Base-by-base conservation (phyloP, 495 filamentous ascomycete species). In the Aspergillus mulundensis region DNA sequence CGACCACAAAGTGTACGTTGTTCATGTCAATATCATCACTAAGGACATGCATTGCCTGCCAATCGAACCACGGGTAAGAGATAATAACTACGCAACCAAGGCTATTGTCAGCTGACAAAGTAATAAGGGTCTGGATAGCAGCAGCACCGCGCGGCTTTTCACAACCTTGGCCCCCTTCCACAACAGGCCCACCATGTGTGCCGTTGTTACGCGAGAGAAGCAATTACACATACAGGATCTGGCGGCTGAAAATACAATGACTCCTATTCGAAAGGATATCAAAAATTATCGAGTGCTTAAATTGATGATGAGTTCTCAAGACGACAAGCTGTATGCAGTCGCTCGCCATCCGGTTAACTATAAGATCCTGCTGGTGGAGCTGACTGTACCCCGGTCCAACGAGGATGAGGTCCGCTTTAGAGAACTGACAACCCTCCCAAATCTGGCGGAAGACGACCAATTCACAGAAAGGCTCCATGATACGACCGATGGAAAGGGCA, bases 241-340 rank as follows among this genome's bases (percentile, higher is more conserved):
- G 8, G 20, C 32, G 8, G n/a, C 25, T 1, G 47, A 50, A 12
- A 18, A 21, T 18, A n/a, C 30, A 1, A 38, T n/a, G 5, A 12
- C 11, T 19, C 25, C 32, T n/a, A 36, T 5, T 20, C 28, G 15
- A 10, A 50, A 14, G 19, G 47, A 50, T 25, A 34, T 50, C 28
- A 50, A 38, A 50, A 38, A 50, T 3, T 50, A 50, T 38, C 47
- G 47, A 20, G 16, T 50, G 8, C 16, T 50, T 15, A 50, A 38
- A 25, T 21, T 50, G 1, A 38, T 50, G 47, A 50, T 50, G 30
- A 25, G 4, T 16, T 19, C 25, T 7, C 1, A 15, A 8, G 47
- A 50, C 30, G 28, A 50, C 10, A 38, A 38, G 18, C 5, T 50
- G 7, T 50, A 32, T 15, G 28, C 47, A 18, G 1, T 50, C 14